Conservation (phyloP, 2,329 filamentous ascomycete genomes). For the Neophaeococcomyces mojaviensis region DNA sequence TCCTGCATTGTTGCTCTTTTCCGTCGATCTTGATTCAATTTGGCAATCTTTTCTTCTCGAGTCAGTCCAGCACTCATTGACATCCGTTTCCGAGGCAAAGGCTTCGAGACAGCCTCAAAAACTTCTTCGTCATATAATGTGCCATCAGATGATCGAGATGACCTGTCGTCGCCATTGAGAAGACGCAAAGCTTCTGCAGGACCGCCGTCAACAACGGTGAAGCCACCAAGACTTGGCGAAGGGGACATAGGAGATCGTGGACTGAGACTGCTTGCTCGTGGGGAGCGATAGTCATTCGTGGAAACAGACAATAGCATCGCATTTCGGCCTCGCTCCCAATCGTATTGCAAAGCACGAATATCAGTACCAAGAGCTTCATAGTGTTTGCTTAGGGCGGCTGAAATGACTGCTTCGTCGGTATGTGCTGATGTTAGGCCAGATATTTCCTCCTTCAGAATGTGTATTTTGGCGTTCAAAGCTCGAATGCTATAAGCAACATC, state of each 20-base stretch:
- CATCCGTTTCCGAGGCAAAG: constrained; percentile 57
- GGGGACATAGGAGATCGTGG: constrained; percentile 36
- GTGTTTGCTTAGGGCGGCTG: constrained; percentile 70
- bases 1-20: constrained; percentile 64
- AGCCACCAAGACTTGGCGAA: constrained; percentile 39
- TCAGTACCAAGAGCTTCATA: constrained; percentile 93
- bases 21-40: constrained; percentile 79
- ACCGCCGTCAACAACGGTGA: constrained; percentile 46
- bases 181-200: constrained; percentile 66
- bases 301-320: constrained; percentile 70
- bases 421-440: constrained; percentile 60
- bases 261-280: constrained; percentile 15
- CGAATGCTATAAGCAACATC: constrained; percentile 84
- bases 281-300: constrained; percentile 32
- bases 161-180: constrained; percentile 61
- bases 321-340: constrained; percentile 84
- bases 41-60: constrained; percentile 77
- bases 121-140: constrained; percentile 61
- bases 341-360: constrained; percentile 67
- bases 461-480: constrained; percentile 88
- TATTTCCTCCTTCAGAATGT: constrained; percentile 82
- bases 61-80: constrained; percentile 49
- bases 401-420: constrained; percentile 61
- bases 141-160: constrained; percentile 31
- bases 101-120: constrained; percentile 82